Conservation (phyloP, 2,329 filamentous ascomycete genomes). For the Diaporthe velutina region DNA sequence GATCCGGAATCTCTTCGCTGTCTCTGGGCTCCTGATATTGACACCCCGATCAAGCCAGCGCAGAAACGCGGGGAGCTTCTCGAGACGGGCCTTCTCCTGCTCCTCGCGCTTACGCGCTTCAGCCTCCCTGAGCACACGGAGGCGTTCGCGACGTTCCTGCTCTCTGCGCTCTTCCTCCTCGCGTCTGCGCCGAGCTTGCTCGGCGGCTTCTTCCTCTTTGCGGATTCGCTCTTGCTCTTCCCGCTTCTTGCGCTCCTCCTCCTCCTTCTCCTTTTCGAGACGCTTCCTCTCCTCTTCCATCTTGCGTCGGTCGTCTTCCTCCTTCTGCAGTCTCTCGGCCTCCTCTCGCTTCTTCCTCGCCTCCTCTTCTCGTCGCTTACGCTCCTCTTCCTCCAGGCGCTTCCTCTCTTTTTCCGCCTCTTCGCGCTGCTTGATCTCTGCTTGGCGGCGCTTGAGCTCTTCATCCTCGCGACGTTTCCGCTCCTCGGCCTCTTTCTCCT, state of each 20-base stretch:
- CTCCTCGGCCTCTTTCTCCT: conserved; percentile 49
- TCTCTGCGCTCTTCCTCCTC: conserved; percentile 67
- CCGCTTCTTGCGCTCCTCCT: conserved; percentile 51
- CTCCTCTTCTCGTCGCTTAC: conserved; percentile 44
- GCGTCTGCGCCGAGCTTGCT: conserved; percentile 62
- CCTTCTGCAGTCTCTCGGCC: conserved; percentile 52
- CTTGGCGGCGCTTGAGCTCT: conserved; percentile 41
- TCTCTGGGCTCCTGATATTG: conserved; percentile 63
- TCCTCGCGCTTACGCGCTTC: conserved; percentile 67
- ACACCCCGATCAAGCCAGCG: conserved; percentile 69
- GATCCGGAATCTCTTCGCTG: conserved; percentile 67
- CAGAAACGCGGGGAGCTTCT: conserved; percentile 70
- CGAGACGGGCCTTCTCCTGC: conserved; percentile 66
- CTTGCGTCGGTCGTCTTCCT: conserved; percentile 42
- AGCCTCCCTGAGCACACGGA: conserved; percentile 63
- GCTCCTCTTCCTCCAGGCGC: conserved; percentile 45
- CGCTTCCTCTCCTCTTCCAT: conserved; percentile 47
- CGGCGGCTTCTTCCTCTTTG: conserved; percentile 62
- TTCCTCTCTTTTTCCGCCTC: conserved; percentile 52
- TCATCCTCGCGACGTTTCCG: conserved; percentile 51
- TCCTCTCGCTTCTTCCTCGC: conserved; percentile 49
- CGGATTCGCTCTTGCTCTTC: conserved; percentile 61
- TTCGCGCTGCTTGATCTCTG: conserved; percentile 47
- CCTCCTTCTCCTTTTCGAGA: conserved; percentile 59
- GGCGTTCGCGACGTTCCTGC: conserved; percentile 61